Base-by-base conservation (phyloP, 1,139 yeast genomes). In the Blastobotrys ciferrii region DNA sequence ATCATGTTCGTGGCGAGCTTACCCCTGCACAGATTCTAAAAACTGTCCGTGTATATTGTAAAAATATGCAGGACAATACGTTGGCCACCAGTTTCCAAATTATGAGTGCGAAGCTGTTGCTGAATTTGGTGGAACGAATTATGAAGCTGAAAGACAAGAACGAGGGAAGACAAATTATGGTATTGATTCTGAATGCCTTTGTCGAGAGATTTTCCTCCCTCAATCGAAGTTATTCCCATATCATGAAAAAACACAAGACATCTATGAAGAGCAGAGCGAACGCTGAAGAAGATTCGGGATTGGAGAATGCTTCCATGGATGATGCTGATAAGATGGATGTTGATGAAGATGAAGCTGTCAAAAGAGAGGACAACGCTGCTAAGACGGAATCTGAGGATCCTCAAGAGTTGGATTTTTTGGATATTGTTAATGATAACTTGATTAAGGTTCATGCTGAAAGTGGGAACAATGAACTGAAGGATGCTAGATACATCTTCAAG, bases 81-180 rank as follows among this genome's bases (percentile, higher is more conserved):
- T 71, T 94, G 56, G 95, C 96, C 1, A 76, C 89, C 51, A 87
- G 96, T 5, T 96, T 91, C 37, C 98, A 94, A 66, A 87, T 92
- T 17, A 89, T 92, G 98, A 87, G 97, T 70, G 97, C 98, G 3
- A 92, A 91, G 67, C 73, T 94, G 32, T 70, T 94, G 32, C 70
- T 92, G 55, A 94, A 92, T 64, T 73, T 94, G 58, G 94, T 92
- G 23, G 98, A 94, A 59, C 74, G 95, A 46, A 86, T 94, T 40
- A 77, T 87, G 80, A 86, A 86, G 60, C 69, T 91, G 58, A 92
- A 91, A 7, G 84, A 84, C 59, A 85, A 87, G 56, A 76, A 81
- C 18, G 96, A 92, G 57, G 95, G 96, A 3, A 77, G 96, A 59
- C 94, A 87, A 64, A 71, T 91, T 46, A 78, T 69, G 66, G 54